A percentile compares a stretch with the other conserved stretches of the same genome.
These are phyloP conservation scores for Pyrenochaeta sp. DNA, from an alignment of 2,329 filamentous ascomycete species.

Conservation along the genomic window DNA sequence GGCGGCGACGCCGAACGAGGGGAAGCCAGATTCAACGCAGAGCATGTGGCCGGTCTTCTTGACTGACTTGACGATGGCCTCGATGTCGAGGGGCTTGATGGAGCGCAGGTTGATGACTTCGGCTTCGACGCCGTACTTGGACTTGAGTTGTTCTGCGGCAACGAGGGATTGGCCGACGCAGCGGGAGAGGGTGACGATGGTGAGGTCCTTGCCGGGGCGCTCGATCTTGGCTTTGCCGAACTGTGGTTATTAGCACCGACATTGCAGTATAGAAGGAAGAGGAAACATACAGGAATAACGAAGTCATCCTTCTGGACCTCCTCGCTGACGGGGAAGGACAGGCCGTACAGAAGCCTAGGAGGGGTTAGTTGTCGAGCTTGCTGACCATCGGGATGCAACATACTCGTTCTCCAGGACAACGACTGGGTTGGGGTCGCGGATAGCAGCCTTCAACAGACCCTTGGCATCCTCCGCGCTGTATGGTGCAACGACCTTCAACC, in stretches of 20 bases:
- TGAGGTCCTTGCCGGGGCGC: constrained; percentile 93
- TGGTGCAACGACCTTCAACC: constrained; percentile 93
- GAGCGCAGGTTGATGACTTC: constrained; percentile 99
- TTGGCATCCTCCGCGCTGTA: constrained; percentile 99
- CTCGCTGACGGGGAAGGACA: constrained; percentile 96
- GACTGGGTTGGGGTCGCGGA: constrained; percentile 97
- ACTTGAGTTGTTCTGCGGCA: constrained; percentile 90
- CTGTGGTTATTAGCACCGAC: constrained; percentile 45
- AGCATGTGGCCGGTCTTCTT: constrained; percentile 98
- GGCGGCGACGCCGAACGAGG: constrained; percentile 88
- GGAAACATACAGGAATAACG: constrained; percentile 72
- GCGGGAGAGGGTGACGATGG: constrained; percentile 92
- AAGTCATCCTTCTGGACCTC: constrained; percentile 96
- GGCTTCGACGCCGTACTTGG: constrained; percentile 93
- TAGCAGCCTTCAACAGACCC: constrained; percentile 95
- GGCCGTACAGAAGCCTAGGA: constrained; percentile 80
- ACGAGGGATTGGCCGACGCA: constrained; percentile 91
- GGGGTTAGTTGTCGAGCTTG: constrained; percentile 16
- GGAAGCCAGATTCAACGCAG: constrained; percentile 94
- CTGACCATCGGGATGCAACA: constrained; percentile 9
- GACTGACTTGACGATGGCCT: constrained; percentile 93
- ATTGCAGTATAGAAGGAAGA: too few species aligned
- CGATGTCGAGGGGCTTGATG: constrained; percentile 94
- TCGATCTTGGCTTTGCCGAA: constrained; percentile 99
- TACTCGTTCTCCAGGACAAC: constrained; percentile 68